Conservation (phyloP, 352 stramenopile genomes). For the Plasmopara muralis region DNA sequence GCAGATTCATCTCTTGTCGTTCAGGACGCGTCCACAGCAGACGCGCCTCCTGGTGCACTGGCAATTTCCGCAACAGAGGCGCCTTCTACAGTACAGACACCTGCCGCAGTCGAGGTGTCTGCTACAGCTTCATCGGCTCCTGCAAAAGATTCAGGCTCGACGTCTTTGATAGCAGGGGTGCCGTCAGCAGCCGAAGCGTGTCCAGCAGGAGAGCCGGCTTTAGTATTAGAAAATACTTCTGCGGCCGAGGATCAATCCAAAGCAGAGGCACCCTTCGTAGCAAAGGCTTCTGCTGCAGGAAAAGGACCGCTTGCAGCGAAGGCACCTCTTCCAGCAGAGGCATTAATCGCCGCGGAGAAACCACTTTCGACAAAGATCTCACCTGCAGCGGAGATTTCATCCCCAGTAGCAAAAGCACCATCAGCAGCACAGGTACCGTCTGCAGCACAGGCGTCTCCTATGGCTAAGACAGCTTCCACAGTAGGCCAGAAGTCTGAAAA, state of each 20-base stretch:
- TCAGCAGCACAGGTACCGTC: not conserved
- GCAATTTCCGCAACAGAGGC: not conserved
- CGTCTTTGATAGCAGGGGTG: not conserved
- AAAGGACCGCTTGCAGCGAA: not conserved
- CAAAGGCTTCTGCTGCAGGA: not conserved
- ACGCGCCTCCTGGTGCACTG: not conserved
- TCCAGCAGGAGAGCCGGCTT: not conserved
- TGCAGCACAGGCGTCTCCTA: constrained; percentile 4
- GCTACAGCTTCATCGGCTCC: no score
- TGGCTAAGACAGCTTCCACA: not conserved
- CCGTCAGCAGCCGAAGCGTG: not conserved
- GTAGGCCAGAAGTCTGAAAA: not conserved
- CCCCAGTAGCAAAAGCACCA: not conserved
- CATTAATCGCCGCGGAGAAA: not conserved
- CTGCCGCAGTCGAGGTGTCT: no score
- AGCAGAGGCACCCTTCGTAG: not conserved
- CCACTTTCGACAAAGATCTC: not conserved
- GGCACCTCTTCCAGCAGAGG: not conserved
- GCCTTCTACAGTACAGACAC: not conserved
- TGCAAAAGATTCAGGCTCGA: no score
- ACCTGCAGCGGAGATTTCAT: not conserved
- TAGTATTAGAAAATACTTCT: not conserved
- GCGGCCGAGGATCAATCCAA: not conserved
- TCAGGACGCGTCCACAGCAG: not conserved
- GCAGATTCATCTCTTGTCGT: not conserved